Base-by-base conservation (phyloP, 495 filamentous ascomycete species). In the Oleoguttula mirabilis region DNA sequence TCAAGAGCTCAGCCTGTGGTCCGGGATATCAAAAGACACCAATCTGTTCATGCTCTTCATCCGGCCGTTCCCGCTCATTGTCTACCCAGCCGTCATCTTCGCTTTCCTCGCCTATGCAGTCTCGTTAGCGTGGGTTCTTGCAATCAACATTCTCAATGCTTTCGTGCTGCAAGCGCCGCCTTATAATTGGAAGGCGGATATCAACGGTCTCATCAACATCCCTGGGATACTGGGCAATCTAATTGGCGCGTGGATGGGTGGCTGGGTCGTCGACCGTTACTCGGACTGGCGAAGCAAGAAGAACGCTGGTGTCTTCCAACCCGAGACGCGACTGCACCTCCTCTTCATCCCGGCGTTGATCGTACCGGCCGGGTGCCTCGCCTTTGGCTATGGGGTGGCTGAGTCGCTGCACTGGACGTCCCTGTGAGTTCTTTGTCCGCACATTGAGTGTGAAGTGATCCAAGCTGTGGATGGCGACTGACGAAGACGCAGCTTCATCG, bases 161-260 rank as follows among this genome's bases (percentile, higher is more conserved):
- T 61, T 61, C 44, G 47, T 60, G 12, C 46, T 61, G 19, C 47
- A 57, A 51, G 57, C 59, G 0, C 59, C 57, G 31, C 57, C 59
- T 10, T 60, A 61, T 42, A 50, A 45, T 33, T 61, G 51, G 49
- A 22, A 32, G 4, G 48, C 56, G 10, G 31, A 34, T 17, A 54
- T 57, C 31, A 59, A 54, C 31, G 58, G 58, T 14, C 45, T 61
- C 32, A 52, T 61, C 45, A 61, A 61, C 41, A 59, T 61, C 19
- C 54, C 58, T 4, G 58, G 56, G 4, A 30, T 61, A 3, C 27
- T 61, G 16, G 58, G 58, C 10, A 61, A 59, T 36, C n/a, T 58
- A 1, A 42, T 60, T 38, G 58, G 56, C 16, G 52, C 56, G 10
- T 59, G 33, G 21, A 31, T 44, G 4, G 58, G 58, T 21, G 54